Percentiles rank a stretch among this genome's conserved stretches.
Conservation (phyloP, 768 basidiomycete genomes). For the Sarcodon aspratus region DNA sequence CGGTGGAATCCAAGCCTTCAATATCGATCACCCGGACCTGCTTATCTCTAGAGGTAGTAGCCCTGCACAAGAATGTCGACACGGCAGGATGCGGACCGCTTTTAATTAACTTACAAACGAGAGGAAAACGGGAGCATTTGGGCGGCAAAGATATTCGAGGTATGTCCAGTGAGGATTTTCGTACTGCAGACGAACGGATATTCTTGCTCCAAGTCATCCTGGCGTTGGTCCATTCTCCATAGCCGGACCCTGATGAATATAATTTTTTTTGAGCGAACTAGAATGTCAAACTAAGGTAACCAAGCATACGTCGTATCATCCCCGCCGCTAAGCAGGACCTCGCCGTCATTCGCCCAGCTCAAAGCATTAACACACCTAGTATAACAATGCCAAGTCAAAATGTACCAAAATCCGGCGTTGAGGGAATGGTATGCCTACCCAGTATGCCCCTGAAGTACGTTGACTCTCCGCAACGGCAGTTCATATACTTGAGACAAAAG, state of each 20-base stretch:
- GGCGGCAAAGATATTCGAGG: slow-evolving; percentile 75
- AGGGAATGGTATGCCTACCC: slow-evolving; percentile 33
- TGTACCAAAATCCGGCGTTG: background rate
- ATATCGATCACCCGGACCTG: slow-evolving; percentile 76
- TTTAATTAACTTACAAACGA: slow-evolving; percentile 45
- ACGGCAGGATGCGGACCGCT: slow-evolving; percentile 2
- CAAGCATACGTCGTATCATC: slow-evolving; percentile 51
- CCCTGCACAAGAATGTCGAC: slow-evolving; percentile 25
- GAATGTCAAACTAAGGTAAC: background rate
- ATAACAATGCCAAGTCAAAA: slow-evolving; percentile 1
- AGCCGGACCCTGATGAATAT: slow-evolving; percentile 46
- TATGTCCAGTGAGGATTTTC: slow-evolving; percentile 72
- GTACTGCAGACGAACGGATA: slow-evolving; percentile 58
- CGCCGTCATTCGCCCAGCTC: slow-evolving; percentile 59
- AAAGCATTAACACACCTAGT: slow-evolving; percentile 67
- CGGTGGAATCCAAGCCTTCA: slow-evolving; percentile 16
- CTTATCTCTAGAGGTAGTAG: slow-evolving; percentile 62
- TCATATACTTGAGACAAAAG: slow-evolving; percentile 9
- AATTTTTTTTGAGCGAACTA: background rate
- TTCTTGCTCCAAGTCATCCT: slow-evolving; percentile 26
- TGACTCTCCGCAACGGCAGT: slow-evolving; percentile 46
- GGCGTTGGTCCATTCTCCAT: slow-evolving; percentile 50
- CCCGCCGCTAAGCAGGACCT: slow-evolving; percentile 55
- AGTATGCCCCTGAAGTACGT: slow-evolving; percentile 72
- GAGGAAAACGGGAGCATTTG: slow-evolving; percentile 71